These are phyloP conservation scores for Kazachstania taianensis DNA, from an alignment of 805 yeast species.

Conservation along the genomic window DNA sequence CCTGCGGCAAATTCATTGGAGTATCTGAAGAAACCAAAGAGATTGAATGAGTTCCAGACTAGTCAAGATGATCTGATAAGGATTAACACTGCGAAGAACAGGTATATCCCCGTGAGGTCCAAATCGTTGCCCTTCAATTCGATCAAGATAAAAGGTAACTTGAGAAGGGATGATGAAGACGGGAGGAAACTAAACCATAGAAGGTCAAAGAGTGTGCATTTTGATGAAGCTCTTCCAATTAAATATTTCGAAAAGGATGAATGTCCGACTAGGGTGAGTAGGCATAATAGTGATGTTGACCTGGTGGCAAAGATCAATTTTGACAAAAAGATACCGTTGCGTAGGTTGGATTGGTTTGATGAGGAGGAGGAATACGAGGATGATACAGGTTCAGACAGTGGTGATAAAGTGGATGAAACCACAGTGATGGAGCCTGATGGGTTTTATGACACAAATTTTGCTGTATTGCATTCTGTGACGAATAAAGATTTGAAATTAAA, in stretches of 20 bases:
- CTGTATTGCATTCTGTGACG: conserved; percentile 9
- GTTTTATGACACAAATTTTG: conserved; percentile 22
- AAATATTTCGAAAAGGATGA: conserved; percentile 65
- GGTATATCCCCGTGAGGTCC: conserved; percentile 14
- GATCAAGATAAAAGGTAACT: conserved; percentile 1
- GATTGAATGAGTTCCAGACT: conserved; percentile 10
- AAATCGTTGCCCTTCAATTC: conserved; percentile 36
- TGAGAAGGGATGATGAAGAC: background rate
- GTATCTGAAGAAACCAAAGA: conserved; percentile 6
- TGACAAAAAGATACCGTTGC: conserved; percentile 7
- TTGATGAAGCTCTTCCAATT: conserved; percentile 58
- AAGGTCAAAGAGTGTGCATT: conserved; percentile 68
- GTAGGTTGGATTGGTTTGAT: conserved; percentile 1
- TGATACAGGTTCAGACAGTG: background rate
- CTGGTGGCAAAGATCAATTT: conserved; percentile 6
- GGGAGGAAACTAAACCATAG: background rate
- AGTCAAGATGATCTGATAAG: conserved; percentile 4
- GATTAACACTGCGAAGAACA: conserved; percentile 17
- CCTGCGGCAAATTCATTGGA: background rate
- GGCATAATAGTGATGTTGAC: conserved; percentile 6
- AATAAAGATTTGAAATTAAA: conserved; percentile 20
- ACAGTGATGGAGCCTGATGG: conserved; percentile 17
- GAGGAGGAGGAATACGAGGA: background rate
- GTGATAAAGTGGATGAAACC: conserved; percentile 7
- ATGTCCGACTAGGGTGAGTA: conserved; percentile 56